Evolutionary conservation across 768 basidiomycete species (phyloP).

Genomic region (Mycena kentingensis): DNA sequence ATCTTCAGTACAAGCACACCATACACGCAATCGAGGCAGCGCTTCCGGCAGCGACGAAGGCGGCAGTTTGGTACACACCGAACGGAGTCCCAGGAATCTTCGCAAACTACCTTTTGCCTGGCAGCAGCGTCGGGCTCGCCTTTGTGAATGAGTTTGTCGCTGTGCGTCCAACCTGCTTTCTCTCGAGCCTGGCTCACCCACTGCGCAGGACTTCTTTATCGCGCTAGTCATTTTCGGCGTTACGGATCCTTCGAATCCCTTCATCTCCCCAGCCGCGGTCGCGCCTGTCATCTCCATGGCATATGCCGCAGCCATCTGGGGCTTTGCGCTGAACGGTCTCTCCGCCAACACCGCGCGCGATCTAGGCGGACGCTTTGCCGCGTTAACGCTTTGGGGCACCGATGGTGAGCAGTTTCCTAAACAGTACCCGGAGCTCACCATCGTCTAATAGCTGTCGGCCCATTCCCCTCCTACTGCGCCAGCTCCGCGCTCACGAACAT

Average conservation of each 20-base stretch:
- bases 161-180: conserved; percentile 36
- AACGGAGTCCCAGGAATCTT: conserved; percentile 56
- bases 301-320: conserved; percentile 64
- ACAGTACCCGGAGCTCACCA: conserved; percentile 17
- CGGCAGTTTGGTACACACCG: conserved; percentile 37
- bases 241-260: conserved; percentile 59
- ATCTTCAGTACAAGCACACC: conserved; percentile 60
- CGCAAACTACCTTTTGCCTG: conserved; percentile 47
- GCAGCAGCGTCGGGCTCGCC: conserved; percentile 44
- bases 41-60: conserved; percentile 30
- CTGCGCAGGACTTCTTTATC: conserved; percentile 46
- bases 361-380: conserved; percentile 63
- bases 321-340: conserved; percentile 54
- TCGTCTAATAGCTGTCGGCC: conserved; percentile 34
- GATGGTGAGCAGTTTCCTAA: conserved; percentile 32
- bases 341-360: conserved; percentile 71
- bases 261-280: conserved; percentile 52
- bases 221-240: conserved; percentile 53
- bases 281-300: conserved; percentile 58
- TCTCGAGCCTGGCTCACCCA: neutral
- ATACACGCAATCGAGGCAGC: conserved; percentile 41
- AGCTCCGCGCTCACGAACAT: conserved; percentile 68
- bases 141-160: conserved; percentile 60
- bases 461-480: conserved; percentile 48
- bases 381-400: conserved; percentile 61